Conservation (phyloP, 352 stramenopile genomes). For the Thalassiosira hispida region DNA sequence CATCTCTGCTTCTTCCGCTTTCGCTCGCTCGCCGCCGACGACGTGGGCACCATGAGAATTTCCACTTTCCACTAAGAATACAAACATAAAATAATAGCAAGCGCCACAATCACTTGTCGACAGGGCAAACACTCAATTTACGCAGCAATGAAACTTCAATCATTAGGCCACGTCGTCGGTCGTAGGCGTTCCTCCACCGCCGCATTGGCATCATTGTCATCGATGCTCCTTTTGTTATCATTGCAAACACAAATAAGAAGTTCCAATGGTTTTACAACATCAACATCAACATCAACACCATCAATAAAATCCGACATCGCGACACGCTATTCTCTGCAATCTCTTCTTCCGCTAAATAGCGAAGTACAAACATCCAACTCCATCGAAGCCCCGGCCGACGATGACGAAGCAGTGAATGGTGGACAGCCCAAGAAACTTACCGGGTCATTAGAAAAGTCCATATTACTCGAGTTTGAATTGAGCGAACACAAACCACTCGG, state of each 20-base stretch:
- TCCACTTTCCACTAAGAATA: not conserved
- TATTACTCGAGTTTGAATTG: constrained; percentile 55
- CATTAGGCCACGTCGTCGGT: not conserved
- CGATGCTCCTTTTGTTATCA: constrained; percentile 13
- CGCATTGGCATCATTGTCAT: constrained; percentile 3
- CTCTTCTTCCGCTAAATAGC: constrained; percentile 10
- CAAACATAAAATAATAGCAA: too few species aligned
- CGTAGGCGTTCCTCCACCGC: constrained; percentile 12
- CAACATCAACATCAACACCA: not conserved
- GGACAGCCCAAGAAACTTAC: constrained; percentile 25
- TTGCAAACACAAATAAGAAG: not conserved
- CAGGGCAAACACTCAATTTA: too few species aligned
- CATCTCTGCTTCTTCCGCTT: too few species aligned
- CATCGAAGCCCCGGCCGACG: constrained; percentile 8
- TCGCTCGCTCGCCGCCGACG: too few species aligned
- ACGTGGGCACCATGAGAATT: too few species aligned
- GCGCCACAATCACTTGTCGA: too few species aligned
- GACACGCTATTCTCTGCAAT: constrained; percentile 5
- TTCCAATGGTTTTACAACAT: constrained; percentile 23
- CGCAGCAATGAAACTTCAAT: not conserved
- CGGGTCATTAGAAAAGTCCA: constrained; percentile 21
- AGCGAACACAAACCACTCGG: constrained; percentile 70
- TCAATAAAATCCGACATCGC: too few species aligned
- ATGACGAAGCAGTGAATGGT: constrained; percentile 4
- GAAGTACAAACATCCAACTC: constrained; percentile 31